Base-by-base conservation (phyloP, 2,329 filamentous ascomycete genomes). In the Venturia carpophila region DNA sequence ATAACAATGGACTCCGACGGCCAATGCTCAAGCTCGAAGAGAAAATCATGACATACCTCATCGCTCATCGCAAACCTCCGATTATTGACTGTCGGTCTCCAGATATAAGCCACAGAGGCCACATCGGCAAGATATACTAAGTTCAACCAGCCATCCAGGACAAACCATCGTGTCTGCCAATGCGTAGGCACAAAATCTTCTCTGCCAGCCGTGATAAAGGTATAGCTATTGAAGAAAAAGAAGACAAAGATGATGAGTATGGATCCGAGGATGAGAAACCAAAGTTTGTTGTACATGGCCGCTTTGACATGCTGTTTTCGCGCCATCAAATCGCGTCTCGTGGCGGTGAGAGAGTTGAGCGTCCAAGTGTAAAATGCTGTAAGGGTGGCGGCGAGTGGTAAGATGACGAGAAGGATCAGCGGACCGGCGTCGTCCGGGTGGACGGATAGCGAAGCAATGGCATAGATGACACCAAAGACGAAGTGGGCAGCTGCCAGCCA, bases 341-440 rank as follows among this genome's bases (percentile, higher is more conserved):
- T 99, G 66, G 88, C 82, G 75, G 93, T 96, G 66, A 99, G 83
- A 27, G 92, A 95, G 79, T 97, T 97, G 69, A 99, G 83, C 0
- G 94, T 99, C 94, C 94, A 99, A 67, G 99, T 90, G 76, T 99
- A 99, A 77, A 99, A 99, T 13, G 90, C 92, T 21, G 94, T 99
- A 68, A 99, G 79, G 0, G 94, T 97, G 60, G 86, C 92, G 3
- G 93, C 92, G 27, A 99, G 83, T 0, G 94, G 94, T 19, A 99
- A 83, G 37, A 99, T 92, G 70, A 99, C 92, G 61, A 99, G 86
- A 5, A 99, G 85, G 5, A 99, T 89, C 62, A 97, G 85, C 0
- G 92, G 92, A 0, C 93, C 93, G 64, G 91, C 92, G 70, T 86
- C 89, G 69, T 97, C 93, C 0, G 93, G 93, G 0, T 90, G 92